phyloP scores from a whole-genome alignment of 2,329 filamentous ascomycete genomes.

The Colletotrichum navitas region DNA sequence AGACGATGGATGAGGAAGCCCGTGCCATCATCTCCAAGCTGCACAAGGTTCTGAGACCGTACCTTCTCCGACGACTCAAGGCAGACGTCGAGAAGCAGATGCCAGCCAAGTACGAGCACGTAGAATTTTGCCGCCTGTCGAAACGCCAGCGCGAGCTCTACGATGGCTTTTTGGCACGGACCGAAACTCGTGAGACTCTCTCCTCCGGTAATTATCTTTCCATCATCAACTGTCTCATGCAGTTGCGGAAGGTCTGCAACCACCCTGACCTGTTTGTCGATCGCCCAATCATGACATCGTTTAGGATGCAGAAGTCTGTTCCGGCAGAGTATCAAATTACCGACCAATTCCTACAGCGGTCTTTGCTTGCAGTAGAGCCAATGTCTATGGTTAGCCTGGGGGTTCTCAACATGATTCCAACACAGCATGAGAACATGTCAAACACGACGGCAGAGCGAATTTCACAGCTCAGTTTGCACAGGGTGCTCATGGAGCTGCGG shows the following conservation, averaged over 20 bases:
- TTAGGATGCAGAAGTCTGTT: slow-evolving; percentile 87
- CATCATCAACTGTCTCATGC: slow-evolving; percentile 99
- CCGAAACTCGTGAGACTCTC: slow-evolving; percentile 89
- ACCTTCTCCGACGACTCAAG: slow-evolving; percentile 90
- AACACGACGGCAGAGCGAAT: slow-evolving; percentile 65
- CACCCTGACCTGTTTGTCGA: slow-evolving; percentile 98
- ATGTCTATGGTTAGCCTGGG: slow-evolving; percentile 77
- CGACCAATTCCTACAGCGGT: slow-evolving; percentile 76
- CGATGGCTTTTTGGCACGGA: slow-evolving; percentile 92
- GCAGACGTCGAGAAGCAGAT: slow-evolving; percentile 99
- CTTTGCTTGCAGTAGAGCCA: slow-evolving; percentile 71
- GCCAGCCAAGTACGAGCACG: slow-evolving; percentile 97
- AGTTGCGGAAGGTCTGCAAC: slow-evolving; percentile 97
- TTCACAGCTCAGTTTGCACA: slow-evolving; percentile 77
- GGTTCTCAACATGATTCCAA: slow-evolving; percentile 84
- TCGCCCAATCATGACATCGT: slow-evolving; percentile 95
- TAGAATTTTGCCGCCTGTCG: slow-evolving; percentile 94
- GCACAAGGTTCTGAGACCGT: slow-evolving; percentile 93
- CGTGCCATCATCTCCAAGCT: slow-evolving; percentile 92
- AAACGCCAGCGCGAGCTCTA: slow-evolving; percentile 96
- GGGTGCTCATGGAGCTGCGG: slow-evolving; percentile 76
- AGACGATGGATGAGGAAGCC: slow-evolving; percentile 94
- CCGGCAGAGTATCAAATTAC: slow-evolving; percentile 79
- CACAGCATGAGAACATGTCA: slow-evolving; percentile 76
- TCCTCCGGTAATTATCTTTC: slow-evolving; percentile 95